These are phyloP conservation scores for Rutstroemia sp. DNA, from an alignment of 2,329 filamentous ascomycete genomes.

Conservation along the genomic window DNA sequence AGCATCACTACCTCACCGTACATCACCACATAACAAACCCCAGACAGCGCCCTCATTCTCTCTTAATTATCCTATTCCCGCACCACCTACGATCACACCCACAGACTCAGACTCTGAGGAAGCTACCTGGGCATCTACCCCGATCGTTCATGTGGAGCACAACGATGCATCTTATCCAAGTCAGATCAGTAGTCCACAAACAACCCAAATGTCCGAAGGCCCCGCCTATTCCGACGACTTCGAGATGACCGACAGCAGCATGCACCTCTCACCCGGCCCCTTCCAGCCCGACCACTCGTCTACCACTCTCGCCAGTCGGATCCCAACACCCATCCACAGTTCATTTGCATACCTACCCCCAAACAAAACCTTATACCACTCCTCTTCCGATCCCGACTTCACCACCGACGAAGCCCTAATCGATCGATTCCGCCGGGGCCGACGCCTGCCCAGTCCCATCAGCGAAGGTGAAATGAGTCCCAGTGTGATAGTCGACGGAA, in stretches of 20 bases:
- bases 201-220: conserved; percentile 21
- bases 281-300: conserved; percentile 24
- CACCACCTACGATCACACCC: conserved; percentile 28
- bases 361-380: not conserved
- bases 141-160: conserved; percentile 17
- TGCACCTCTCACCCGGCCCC: conserved; percentile 24
- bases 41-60: conserved; percentile 16
- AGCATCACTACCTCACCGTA: conserved; percentile 23
- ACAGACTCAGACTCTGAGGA: conserved; percentile 27
- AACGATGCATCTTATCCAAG: conserved; percentile 14
- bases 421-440: conserved; percentile 21
- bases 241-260: conserved; percentile 26
- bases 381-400: conserved; percentile 30
- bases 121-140: conserved; percentile 22
- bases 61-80: conserved; percentile 16
- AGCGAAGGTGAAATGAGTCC: conserved; percentile 30
- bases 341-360: conserved; percentile 21
- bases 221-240: conserved; percentile 25
- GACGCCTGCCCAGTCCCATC: conserved; percentile 30
- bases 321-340: conserved; percentile 30
- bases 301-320: conserved; percentile 23
- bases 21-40: conserved; percentile 19
- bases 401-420: conserved; percentile 22
- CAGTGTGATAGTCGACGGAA: conserved; percentile 23
- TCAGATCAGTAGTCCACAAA: conserved; percentile 13